Conservation (phyloP, 768 basidiomycete species). For the Rhodosporidiobolus odoratus region DNA sequence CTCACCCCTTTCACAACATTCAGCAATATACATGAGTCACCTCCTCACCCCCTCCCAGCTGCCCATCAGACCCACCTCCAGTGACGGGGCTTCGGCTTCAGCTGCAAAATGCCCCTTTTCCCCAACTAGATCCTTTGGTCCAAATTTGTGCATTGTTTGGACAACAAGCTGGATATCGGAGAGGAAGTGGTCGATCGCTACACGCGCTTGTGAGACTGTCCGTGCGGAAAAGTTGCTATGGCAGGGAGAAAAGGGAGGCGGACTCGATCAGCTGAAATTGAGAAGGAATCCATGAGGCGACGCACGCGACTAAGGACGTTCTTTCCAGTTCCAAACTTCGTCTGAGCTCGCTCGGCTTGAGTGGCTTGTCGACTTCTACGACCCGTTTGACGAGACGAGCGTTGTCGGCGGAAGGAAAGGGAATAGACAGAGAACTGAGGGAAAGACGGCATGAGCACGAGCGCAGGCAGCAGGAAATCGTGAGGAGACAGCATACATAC, state of each 20-base stretch:
- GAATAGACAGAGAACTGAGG: constrained; percentile 27
- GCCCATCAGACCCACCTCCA: constrained; percentile 33
- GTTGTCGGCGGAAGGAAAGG: constrained; percentile 19
- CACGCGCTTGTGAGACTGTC: constrained; percentile 25
- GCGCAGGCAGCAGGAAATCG: not conserved
- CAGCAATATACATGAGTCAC: no score
- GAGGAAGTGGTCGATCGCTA: constrained; percentile 34
- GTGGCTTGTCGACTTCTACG: constrained; percentile 27
- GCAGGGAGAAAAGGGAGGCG: not conserved
- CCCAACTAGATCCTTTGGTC: constrained; percentile 3
- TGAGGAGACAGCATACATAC: not conserved
- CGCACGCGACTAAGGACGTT: constrained; percentile 13
- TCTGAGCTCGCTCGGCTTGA: constrained; percentile 17
- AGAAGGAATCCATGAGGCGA: no score
- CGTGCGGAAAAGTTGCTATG: constrained; percentile 7
- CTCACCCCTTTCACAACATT: no score
- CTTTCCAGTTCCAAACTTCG: constrained; percentile 11
- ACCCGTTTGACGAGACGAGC: constrained; percentile 32
- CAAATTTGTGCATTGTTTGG: constrained; percentile 37
- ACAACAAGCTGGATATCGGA: constrained; percentile 37
- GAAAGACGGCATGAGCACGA: not conserved
- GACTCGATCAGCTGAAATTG: no score
- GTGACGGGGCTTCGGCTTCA: constrained; percentile 8
- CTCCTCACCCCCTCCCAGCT: constrained; percentile 22
- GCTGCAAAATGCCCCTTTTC: not conserved